phyloP scores from a whole-genome alignment of 345 rosid species.

The Camelina sativa region DNA sequence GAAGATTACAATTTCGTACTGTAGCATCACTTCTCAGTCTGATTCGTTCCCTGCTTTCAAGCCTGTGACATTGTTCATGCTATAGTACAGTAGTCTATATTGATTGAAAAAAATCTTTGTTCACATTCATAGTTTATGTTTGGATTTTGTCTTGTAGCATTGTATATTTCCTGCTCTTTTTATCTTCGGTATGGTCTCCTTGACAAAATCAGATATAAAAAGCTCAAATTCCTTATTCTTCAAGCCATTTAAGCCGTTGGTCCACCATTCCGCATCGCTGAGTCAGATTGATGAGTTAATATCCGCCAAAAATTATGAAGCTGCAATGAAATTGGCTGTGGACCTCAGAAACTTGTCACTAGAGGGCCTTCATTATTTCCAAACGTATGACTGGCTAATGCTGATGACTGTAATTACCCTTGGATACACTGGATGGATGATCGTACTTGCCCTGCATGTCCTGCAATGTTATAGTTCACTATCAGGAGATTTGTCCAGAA shows the following conservation, averaged over 20 bases:
- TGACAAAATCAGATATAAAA: constrained; percentile 77
- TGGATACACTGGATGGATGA: constrained; percentile 95
- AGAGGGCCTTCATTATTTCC: constrained; percentile 90
- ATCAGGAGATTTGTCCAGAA: constrained; percentile 53
- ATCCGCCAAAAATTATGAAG: constrained; percentile 56
- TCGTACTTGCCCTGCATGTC: constrained; percentile 80
- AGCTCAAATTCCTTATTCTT: constrained; percentile 70
- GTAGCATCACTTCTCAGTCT: constrained; percentile 16
- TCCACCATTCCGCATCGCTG: constrained; percentile 50
- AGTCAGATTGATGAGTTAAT: constrained; percentile 69
- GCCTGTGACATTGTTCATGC: constrained; percentile 25
- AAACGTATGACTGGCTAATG: constrained; percentile 96
- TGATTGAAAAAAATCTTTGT: not conserved
- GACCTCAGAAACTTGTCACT: constrained; percentile 85
- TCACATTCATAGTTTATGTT: not conserved
- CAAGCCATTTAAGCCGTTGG: constrained; percentile 83
- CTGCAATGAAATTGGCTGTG: constrained; percentile 69
- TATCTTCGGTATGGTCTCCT: constrained; percentile 41
- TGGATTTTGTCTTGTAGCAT: constrained; percentile 5
- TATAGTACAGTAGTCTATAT: constrained; percentile 11
- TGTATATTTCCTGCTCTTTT: not conserved
- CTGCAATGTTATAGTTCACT: constrained; percentile 82
- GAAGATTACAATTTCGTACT: not conserved
- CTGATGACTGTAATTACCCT: constrained; percentile 84
- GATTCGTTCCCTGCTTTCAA: constrained; percentile 23